phyloP scores from a whole-genome alignment of 2,329 filamentous ascomycete genomes.

The Trichoderma pleuroti region DNA sequence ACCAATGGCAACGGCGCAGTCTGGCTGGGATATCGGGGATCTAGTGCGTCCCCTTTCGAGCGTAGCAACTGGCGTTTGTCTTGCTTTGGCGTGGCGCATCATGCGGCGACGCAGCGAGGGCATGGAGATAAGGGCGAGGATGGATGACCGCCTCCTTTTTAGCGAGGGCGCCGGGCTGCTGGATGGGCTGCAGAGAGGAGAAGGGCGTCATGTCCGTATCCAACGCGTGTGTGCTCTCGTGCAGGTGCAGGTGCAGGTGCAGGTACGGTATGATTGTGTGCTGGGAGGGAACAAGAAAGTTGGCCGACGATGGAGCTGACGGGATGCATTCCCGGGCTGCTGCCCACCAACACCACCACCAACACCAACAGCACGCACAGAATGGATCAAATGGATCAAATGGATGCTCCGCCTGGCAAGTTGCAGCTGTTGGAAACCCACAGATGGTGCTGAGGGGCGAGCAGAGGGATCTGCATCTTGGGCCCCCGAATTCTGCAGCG shows the following conservation, averaged over 20 bases:
- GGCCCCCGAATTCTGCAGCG: not conserved
- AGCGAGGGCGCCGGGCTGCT: not conserved
- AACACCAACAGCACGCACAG: not conserved
- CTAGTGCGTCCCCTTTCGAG: conserved; percentile 11
- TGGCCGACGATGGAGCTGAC: not conserved
- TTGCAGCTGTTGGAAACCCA: not conserved
- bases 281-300: not conserved
- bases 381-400: not conserved
- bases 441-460: not conserved
- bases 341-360: not conserved
- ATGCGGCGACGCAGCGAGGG: not conserved
- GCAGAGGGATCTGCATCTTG: not conserved
- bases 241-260: not conserved
- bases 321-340: not conserved
- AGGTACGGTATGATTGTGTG: not conserved
- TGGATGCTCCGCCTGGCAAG: not conserved
- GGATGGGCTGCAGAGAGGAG: not conserved
- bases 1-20: conserved; percentile 2
- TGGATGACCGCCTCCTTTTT: not conserved
- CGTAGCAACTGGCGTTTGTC: conserved; percentile 13
- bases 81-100: conserved; percentile 17
- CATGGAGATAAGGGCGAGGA: not conserved
- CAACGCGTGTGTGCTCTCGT: not conserved
- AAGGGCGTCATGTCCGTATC: not conserved
- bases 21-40: conserved; percentile 1